Base-by-base conservation (phyloP, 2,329 filamentous ascomycete species). In the Sclerotinia glacialis region DNA sequence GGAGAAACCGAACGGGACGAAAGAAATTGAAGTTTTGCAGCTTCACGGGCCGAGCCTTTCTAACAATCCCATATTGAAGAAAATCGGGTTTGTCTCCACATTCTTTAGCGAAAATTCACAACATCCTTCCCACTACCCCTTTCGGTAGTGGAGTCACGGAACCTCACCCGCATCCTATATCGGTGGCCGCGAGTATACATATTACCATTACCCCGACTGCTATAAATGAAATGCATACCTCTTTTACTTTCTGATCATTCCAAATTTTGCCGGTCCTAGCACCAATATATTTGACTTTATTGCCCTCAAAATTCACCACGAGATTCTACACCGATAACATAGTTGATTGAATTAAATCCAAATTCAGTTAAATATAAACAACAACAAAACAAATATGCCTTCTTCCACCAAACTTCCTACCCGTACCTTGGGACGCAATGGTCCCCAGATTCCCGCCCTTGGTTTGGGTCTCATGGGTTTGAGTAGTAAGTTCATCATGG, bases 381-480 rank as follows among this genome's bases (percentile, higher is more conserved):
- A 40, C 1, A 4, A 37, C 37, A 40, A 1, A 59, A 11, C 37
- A 52, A 58, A 42, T 31, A 68, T 68, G 67, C 56, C 67, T 49
- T n/a, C 26, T 59, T 59, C 42, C 14, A 44, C 64, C 5, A 66
- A 64, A n/a, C 65, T 69, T 59, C 68, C 66, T 31, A 69, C 68
- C 54, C 66, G 66, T 55, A 21, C 50, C 54, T 60, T 66, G 28
- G 64, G 64, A 44, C 64, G 58, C 12, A 49, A 66, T 55, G 68
- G 68, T 21, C 68, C 68, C 40, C 50, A 68, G 21, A 54, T 69
- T 44, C 63, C 66, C 14, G 68, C 66, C 47, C 55, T 69, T 56
- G 68, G 68, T 21, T 59, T 69, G 3, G 68, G 68, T 37, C 42
- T 68, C 9, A 69, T 69, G 68, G 68, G 68, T 55, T 42, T 66